These are phyloP conservation scores for Backusella psychrophila DNA, from an alignment of 192 early-diverging fungal genomes.

Conservation along the genomic window DNA sequence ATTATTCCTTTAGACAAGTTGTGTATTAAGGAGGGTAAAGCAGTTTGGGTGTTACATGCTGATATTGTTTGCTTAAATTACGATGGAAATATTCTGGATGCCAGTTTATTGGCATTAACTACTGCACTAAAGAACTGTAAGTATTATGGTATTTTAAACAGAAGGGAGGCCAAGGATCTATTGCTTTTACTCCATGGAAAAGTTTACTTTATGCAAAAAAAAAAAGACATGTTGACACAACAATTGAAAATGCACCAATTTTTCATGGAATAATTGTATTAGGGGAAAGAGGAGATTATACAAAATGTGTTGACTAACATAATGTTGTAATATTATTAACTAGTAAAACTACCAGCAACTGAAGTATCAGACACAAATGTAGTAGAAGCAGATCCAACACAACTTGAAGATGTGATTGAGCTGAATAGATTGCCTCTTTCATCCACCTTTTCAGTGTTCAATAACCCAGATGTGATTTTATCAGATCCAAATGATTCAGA, in stretches of 20 bases:
- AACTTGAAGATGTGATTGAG: constrained; percentile 40
- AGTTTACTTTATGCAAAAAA: neutral
- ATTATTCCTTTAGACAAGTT: constrained; percentile 68
- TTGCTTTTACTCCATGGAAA: neutral
- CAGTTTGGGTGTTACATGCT: constrained; percentile 83
- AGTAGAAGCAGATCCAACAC: constrained; percentile 54
- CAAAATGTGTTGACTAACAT: neutral
- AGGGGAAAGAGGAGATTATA: neutral
- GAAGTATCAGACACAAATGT: constrained; percentile 63
- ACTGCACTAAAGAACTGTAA: constrained; percentile 76
- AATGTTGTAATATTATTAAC: neutral
- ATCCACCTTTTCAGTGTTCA: constrained; percentile 66
- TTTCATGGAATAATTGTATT: too few relatives aligned
- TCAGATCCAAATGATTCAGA: constrained; percentile 75
- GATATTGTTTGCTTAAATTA: constrained; percentile 91
- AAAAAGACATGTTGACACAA: too few relatives aligned
- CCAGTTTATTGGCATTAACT: constrained; percentile 72
- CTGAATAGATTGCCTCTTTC: constrained; percentile 51
- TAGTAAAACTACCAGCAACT: constrained; percentile 73
- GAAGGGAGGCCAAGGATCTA: too few relatives aligned
- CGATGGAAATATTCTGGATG: constrained; percentile 90
- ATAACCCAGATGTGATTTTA: constrained; percentile 46
- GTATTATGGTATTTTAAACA: neutral
- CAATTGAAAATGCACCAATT: too few relatives aligned
- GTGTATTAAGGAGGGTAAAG: constrained; percentile 77